Conservation (phyloP, 2,329 filamentous ascomycete species). For the Fusarium haematococcum region DNA sequence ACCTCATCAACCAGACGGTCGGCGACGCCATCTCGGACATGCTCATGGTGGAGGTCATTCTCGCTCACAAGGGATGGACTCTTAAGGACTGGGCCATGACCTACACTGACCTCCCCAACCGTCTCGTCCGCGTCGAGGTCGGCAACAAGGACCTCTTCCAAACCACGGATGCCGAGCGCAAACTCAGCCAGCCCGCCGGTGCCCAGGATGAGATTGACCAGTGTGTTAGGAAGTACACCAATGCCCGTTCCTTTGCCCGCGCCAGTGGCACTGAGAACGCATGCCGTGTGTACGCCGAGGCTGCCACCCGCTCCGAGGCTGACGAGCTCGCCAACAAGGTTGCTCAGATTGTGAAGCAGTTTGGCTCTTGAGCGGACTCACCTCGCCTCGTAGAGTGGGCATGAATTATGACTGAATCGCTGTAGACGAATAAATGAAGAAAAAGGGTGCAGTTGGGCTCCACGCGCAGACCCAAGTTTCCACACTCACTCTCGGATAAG, state of each 20-base stretch:
- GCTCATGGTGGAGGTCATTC: constrained; percentile 93
- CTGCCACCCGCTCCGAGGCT: constrained; percentile 87
- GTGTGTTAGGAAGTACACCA: constrained; percentile 89
- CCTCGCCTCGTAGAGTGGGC: neutral
- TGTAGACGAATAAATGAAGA: constrained; percentile 24
- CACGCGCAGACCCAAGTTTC: neutral
- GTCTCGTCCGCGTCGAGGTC: constrained; percentile 93
- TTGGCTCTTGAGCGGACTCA: constrained; percentile 46
- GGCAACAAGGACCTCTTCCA: constrained; percentile 88
- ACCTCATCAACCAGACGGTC: constrained; percentile 98
- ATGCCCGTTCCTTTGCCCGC: constrained; percentile 89
- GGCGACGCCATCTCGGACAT: constrained; percentile 96
- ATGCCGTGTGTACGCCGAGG: constrained; percentile 95
- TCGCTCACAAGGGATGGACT: constrained; percentile 94
- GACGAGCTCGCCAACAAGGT: constrained; percentile 92
- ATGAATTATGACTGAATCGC: constrained; percentile 16
- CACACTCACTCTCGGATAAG: constrained; percentile 2
- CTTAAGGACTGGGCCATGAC: constrained; percentile 92
- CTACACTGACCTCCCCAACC: constrained; percentile 94
- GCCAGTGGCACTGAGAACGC: constrained; percentile 97
- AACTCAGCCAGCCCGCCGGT: constrained; percentile 81
- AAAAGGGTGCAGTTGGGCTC: constrained; percentile 3
- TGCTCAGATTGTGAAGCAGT: constrained; percentile 77
- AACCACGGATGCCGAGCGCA: constrained; percentile 92
- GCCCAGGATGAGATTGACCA: constrained; percentile 89